phyloP scores from a whole-genome alignment of 495 filamentous ascomycete species.

The Geopyxis carbonaria region DNA sequence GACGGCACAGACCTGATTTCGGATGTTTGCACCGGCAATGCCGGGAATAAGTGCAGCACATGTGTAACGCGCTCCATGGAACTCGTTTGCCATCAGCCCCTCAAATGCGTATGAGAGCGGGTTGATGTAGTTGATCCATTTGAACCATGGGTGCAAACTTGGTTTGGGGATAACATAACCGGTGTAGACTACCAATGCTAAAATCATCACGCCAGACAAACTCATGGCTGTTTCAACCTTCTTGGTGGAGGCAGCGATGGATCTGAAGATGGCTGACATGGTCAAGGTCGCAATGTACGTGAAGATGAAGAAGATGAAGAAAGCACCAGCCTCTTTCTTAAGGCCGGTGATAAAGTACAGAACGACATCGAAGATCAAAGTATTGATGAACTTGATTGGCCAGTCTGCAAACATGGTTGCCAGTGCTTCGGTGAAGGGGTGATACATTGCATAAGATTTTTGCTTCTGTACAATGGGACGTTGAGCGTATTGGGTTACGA shows the following conservation, averaged over 20 bases:
- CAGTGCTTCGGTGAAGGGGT: constrained; percentile 52
- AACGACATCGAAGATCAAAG: constrained; percentile 44
- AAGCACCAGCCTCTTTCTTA: constrained; percentile 25
- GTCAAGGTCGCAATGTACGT: constrained; percentile 26
- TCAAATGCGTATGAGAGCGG: constrained; percentile 41
- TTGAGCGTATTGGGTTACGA: constrained; percentile 50
- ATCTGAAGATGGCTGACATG: constrained; percentile 53
- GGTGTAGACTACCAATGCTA: constrained; percentile 33
- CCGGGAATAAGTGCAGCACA: constrained; percentile 17
- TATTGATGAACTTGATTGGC: constrained; percentile 45
- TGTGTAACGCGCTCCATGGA: background rate
- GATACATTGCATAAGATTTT: constrained; percentile 58
- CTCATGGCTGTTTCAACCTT: constrained; percentile 56
- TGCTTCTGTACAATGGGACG: constrained; percentile 45
- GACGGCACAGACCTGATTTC: constrained; percentile 16
- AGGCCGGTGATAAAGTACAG: constrained; percentile 54
- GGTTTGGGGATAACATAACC: constrained; percentile 37
- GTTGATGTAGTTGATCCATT: constrained; percentile 40
- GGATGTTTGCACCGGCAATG: constrained; percentile 17
- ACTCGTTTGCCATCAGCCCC: constrained; percentile 43
- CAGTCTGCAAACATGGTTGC: constrained; percentile 53
- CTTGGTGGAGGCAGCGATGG: constrained; percentile 57
- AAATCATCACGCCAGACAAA: constrained; percentile 47
- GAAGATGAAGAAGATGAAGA: constrained; percentile 4
- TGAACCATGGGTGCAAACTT: constrained; percentile 36